These are phyloP conservation scores for Globisporangium radiosum DNA, from an alignment of 352 stramenopile species.

Conservation along the genomic window DNA sequence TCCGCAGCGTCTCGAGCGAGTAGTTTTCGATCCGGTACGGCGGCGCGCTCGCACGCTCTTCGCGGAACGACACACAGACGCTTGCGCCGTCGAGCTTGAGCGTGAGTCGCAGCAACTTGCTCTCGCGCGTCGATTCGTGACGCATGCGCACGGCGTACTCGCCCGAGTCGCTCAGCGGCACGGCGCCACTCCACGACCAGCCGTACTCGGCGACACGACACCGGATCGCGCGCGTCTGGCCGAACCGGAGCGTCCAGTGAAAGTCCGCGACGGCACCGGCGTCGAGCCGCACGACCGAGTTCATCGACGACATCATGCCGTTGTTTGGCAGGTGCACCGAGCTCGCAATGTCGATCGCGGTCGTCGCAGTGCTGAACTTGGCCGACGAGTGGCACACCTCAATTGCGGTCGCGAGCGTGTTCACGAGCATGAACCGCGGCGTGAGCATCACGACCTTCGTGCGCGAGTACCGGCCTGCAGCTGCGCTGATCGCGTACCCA, in stretches of 20 bases:
- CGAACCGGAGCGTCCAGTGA: constrained; percentile 69
- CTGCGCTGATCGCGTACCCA: constrained; percentile 72
- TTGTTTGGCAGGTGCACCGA: constrained; percentile 35
- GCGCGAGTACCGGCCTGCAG: constrained; percentile 70
- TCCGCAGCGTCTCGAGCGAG: constrained; percentile 81
- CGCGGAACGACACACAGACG: constrained; percentile 75
- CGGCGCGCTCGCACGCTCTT: constrained; percentile 68
- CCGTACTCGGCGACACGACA: constrained; percentile 69
- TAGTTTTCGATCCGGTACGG: constrained; percentile 88
- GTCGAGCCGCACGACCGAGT: constrained; percentile 62
- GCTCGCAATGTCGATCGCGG: constrained; percentile 34
- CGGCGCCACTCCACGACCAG: constrained; percentile 80
- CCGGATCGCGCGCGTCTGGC: constrained; percentile 67
- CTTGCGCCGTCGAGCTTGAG: constrained; percentile 73
- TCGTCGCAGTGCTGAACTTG: constrained; percentile 31
- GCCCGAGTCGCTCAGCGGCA: constrained; percentile 65
- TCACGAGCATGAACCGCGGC: constrained; percentile 81
- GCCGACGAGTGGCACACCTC: constrained; percentile 79
- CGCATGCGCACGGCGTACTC: constrained; percentile 81
- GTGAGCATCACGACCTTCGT: constrained; percentile 87
- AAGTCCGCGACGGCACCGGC: constrained; percentile 78
- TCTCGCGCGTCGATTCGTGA: constrained; percentile 75
- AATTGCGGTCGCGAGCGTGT: constrained; percentile 57
- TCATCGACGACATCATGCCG: constrained; percentile 51
- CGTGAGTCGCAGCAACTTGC: constrained; percentile 68